phyloP scores from a whole-genome alignment of 202 grass and related monocot species.

The Dendrocalamus latiflorus region DNA sequence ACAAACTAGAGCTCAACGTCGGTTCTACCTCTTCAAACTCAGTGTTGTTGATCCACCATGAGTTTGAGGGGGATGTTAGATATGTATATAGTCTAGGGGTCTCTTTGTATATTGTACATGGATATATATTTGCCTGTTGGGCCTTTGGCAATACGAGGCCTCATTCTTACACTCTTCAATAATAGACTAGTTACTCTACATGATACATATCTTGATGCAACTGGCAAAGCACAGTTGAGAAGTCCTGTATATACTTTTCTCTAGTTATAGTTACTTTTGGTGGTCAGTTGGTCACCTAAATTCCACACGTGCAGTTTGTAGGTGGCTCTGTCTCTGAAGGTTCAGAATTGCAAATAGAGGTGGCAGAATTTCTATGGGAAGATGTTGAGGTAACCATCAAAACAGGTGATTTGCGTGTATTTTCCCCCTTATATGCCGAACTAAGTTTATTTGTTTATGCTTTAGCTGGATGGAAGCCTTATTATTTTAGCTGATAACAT shows the following conservation, averaged over 20 bases:
- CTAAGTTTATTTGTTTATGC: conserved; percentile 26
- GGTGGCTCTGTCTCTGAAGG: conserved; percentile 74
- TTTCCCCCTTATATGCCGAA: not conserved
- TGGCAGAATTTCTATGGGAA: conserved; percentile 91
- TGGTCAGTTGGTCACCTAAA: conserved; percentile 26
- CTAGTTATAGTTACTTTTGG: not conserved
- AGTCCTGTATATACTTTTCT: too few species aligned
- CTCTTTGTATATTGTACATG: too few species aligned
- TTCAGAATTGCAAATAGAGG: conserved; percentile 93
- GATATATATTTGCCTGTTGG: too few species aligned
- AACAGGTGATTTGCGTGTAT: not conserved
- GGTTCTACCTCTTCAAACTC: too few species aligned
- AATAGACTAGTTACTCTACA: conserved; percentile 9
- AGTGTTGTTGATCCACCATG: too few species aligned
- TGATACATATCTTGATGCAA: conserved; percentile 15
- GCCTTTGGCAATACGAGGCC: too few species aligned
- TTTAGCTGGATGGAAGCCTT: conserved; percentile 83
- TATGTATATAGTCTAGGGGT: too few species aligned
- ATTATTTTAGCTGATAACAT: conserved; percentile 81
- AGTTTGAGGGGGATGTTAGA: too few species aligned
- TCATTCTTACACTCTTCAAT: too few species aligned
- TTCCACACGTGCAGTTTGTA: conserved; percentile 52
- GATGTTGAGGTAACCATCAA: conserved; percentile 73
- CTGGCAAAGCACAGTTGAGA: not conserved
- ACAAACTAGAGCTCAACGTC: too few species aligned